Evolutionary conservation across 805 yeast genomes (phyloP).

Genomic region (Debaryomyces prosopidis): DNA sequence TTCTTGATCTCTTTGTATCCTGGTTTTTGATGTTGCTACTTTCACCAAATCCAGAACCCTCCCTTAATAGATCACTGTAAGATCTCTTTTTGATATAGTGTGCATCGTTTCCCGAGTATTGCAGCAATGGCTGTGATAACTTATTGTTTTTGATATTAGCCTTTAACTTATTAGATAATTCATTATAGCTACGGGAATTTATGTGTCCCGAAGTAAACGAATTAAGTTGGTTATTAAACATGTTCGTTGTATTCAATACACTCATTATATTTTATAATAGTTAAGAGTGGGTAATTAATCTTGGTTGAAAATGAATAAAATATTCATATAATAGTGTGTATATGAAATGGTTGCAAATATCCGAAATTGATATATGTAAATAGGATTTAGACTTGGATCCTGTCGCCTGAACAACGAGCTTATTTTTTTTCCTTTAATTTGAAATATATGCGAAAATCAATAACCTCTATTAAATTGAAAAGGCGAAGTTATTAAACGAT

Average conservation of each 20-base stretch:
- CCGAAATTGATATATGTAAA: not conserved
- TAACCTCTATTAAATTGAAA: not conserved
- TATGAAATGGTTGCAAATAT: conserved; percentile 8
- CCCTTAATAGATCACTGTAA: conserved; percentile 22
- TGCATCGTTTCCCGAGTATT: conserved; percentile 4
- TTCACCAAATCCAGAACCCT: conserved; percentile 2
- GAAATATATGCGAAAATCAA: not conserved
- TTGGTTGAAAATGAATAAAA: not conserved
- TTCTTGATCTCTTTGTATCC: conserved; percentile 38
- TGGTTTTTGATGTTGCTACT: conserved; percentile 6
- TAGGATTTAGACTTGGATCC: not conserved
- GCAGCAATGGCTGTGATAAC: not conserved
- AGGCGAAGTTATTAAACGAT: not conserved
- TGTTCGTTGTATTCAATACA: conserved; percentile 27
- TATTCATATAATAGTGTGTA: not conserved
- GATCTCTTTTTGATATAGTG: conserved; percentile 25
- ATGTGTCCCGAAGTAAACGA: conserved; percentile 29
- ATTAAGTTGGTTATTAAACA: conserved; percentile 32
- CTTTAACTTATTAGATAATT: conserved; percentile 29
- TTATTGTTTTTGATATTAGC: conserved; percentile 5
- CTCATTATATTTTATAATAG: conserved; percentile 23
- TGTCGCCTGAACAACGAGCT: not conserved
- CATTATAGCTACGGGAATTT: conserved; percentile 36
- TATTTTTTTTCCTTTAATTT: not conserved
- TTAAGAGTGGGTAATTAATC: not conserved